These are phyloP conservation scores for Microcera coccophila DNA, from an alignment of 2,329 filamentous ascomycete species.

Conservation along the genomic window DNA sequence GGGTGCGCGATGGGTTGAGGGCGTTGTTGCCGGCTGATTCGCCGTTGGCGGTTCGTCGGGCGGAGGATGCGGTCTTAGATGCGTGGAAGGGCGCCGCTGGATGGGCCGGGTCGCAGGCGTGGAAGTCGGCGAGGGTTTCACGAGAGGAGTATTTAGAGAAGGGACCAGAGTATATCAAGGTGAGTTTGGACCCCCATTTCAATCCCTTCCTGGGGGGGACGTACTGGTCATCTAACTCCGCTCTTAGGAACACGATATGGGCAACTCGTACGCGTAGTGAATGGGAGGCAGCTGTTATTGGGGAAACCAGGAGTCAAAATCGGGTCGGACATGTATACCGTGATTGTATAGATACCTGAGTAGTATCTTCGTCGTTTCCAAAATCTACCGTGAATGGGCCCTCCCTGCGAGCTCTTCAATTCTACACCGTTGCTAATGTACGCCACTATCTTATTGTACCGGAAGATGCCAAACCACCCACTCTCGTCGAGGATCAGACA, in stretches of 20 bases:
- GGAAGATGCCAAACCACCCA: too few relatives aligned
- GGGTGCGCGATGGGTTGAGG: constrained; percentile 68
- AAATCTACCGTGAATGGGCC: background rate
- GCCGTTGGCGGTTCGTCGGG: constrained; percentile 66
- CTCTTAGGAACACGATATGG: constrained; percentile 60
- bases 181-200: constrained; percentile 31
- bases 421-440: constrained; percentile 3
- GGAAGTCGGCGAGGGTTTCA: constrained; percentile 64
- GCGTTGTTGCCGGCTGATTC: constrained; percentile 67
- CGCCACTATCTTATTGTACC: too few relatives aligned
- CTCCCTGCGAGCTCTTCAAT: background rate
- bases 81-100: constrained; percentile 89
- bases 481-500: too few relatives aligned
- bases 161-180: constrained; percentile 91
- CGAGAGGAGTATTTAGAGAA: constrained; percentile 87
- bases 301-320: constrained; percentile 22
- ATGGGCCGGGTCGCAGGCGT: constrained; percentile 66
- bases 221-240: constrained; percentile 10
- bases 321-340: constrained; percentile 6
- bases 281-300: constrained; percentile 13
- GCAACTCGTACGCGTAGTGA: constrained; percentile 53
- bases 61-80: constrained; percentile 74
- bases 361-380: background rate
- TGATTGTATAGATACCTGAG: background rate
- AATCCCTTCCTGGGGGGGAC: constrained; percentile 10